phyloP scores from a whole-genome alignment of 2,329 filamentous ascomycete genomes.

The Bimuria novae-zelandiae region DNA sequence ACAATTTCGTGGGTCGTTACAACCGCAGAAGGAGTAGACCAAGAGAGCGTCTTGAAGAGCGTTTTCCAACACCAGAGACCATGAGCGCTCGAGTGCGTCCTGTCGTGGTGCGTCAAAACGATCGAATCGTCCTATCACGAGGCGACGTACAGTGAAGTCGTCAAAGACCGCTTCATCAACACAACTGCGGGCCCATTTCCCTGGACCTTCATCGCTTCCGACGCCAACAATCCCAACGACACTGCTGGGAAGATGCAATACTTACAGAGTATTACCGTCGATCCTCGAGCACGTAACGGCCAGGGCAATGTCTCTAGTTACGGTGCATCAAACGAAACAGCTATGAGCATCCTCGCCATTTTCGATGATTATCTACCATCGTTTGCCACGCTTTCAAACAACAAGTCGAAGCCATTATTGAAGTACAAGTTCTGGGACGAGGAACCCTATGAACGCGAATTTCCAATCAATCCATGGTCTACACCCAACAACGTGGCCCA shows the following conservation, averaged over 20 bases:
- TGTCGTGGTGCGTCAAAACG: conserved; percentile 31
- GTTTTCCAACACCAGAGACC: conserved; percentile 8
- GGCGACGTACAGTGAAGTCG: conserved; percentile 21
- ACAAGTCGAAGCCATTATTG: neutral
- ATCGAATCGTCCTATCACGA: conserved; percentile 22
- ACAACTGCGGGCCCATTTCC: conserved; percentile 13
- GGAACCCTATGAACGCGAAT: neutral
- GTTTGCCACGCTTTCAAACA: conserved; percentile 6
- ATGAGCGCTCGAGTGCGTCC: conserved; percentile 21
- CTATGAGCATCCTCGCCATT: neutral
- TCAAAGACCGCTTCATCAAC: conserved; percentile 14
- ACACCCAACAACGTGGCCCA: conserved; percentile 26
- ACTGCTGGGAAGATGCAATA: neutral
- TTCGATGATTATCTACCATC: conserved; percentile 21
- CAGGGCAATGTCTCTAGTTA: neutral
- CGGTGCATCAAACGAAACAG: conserved; percentile 12
- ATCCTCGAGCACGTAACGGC: neutral
- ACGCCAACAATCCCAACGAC: neutral
- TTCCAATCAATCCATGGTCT: conserved; percentile 20
- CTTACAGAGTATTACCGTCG: conserved; percentile 11
- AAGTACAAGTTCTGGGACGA: neutral
- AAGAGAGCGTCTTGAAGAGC: conserved; percentile 9
- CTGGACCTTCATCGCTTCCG: conserved; percentile 6
- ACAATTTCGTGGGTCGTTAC: conserved; percentile 10
- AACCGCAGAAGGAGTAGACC: conserved; percentile 1